Percentiles rank a stretch among this genome's conserved stretches.
These are phyloP conservation scores for Sporothrix pseudoabietina DNA, from an alignment of 2,329 filamentous ascomycete species.

Conservation along the genomic window DNA sequence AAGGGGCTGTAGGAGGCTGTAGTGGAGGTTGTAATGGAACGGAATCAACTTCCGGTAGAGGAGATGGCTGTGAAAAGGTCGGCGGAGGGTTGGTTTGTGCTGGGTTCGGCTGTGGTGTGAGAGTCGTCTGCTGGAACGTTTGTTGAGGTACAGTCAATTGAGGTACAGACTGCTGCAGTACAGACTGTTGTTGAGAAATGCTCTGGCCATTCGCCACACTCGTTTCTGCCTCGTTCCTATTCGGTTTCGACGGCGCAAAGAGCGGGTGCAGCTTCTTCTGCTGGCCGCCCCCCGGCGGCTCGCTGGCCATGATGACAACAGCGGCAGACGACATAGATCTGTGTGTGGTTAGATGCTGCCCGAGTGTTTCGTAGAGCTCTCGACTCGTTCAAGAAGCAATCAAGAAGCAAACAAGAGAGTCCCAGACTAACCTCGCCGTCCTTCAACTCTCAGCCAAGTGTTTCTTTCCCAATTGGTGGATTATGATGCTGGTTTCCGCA, in stretches of 20 bases:
- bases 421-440: slow-evolving; percentile 22
- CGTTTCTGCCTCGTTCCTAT: slow-evolving; percentile 18
- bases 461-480: not conserved
- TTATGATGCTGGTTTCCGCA: slow-evolving; percentile 8
- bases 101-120: not conserved
- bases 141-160: not conserved
- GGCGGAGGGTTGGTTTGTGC: not conserved
- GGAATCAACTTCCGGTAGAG: not conserved
- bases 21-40: not conserved
- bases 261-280: slow-evolving; percentile 58
- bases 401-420: not conserved
- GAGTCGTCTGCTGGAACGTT: not conserved
- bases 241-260: slow-evolving; percentile 45
- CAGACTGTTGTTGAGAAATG: not conserved
- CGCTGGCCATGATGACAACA: slow-evolving; percentile 50
- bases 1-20: not conserved
- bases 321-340: slow-evolving; percentile 49
- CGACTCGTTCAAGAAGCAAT: not conserved
- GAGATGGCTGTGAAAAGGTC: not conserved
- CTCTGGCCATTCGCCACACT: not conserved
- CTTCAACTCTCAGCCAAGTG: not conserved
- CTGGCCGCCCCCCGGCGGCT: slow-evolving; percentile 40
- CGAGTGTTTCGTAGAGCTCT: not conserved
- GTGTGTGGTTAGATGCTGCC: not conserved
- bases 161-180: not conserved